These are phyloP conservation scores for Geotrichum phurueaensis DNA, from an alignment of 1,139 yeast genomes.

Conservation along the genomic window DNA sequence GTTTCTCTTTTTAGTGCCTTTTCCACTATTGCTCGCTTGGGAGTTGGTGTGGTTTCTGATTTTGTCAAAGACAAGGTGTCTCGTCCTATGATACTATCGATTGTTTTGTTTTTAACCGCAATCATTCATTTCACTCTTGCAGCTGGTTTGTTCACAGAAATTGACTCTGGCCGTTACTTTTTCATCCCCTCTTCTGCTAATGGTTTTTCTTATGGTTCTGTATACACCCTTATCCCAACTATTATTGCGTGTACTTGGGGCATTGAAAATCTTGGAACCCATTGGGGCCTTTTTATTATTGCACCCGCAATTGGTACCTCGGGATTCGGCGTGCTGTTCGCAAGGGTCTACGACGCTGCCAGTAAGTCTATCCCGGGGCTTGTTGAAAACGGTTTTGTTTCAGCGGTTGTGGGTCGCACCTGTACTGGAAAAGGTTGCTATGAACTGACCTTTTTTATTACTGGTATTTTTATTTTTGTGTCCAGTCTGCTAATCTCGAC, in stretches of 20 bases:
- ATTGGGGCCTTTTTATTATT: conserved; percentile 86
- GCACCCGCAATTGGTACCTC: conserved; percentile 89
- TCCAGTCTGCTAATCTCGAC: conserved; percentile 2
- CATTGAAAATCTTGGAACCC: conserved; percentile 78
- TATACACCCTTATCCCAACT: conserved; percentile 82
- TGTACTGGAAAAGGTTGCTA: conserved; percentile 28
- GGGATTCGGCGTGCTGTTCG: conserved; percentile 65
- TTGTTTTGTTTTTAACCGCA: conserved; percentile 26
- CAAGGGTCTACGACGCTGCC: conserved; percentile 50
- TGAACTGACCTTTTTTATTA: conserved; percentile 15
- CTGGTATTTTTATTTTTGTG: conserved; percentile 4
- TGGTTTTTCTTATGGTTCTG: conserved; percentile 76
- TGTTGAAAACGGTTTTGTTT: conserved; percentile 8
- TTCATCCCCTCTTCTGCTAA: conserved; percentile 46
- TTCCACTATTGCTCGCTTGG: conserved; percentile 59
- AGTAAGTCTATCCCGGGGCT: conserved; percentile 8
- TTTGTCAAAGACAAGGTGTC: conserved; percentile 26
- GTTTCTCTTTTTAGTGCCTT: conserved; percentile 51
- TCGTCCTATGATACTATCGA: conserved; percentile 30
- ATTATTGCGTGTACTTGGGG: conserved; percentile 85
- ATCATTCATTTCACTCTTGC: conserved; percentile 28
- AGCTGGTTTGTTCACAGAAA: conserved; percentile 38
- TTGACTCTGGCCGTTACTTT: conserved; percentile 28
- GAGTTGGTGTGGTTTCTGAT: conserved; percentile 66
- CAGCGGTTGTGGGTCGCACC: conserved; percentile 11